Conservation (phyloP, 805 yeast genomes). For the Torulaspora franciscae region DNA sequence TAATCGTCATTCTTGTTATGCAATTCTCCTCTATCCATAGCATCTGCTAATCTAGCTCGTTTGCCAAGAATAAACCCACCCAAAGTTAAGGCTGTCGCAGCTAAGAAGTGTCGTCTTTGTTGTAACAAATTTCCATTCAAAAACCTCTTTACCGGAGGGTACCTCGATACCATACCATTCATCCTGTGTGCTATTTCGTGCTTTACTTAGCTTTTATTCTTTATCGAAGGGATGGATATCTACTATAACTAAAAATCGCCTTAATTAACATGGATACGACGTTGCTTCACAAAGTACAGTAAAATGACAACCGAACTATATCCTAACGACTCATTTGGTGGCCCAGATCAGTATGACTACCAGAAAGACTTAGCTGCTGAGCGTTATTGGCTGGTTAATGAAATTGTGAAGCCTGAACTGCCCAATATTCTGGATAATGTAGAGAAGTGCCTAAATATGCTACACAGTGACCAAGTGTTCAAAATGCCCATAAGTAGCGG, state of each 20-base stretch:
- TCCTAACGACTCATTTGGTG: constrained; percentile 30
- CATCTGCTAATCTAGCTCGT: constrained; percentile 52
- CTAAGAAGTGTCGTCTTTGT: constrained; percentile 15
- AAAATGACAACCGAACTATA: constrained; percentile 36
- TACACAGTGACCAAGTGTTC: constrained; percentile 40
- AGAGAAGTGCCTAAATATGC: constrained; percentile 37
- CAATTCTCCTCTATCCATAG: constrained; percentile 42
- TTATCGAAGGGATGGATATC: neutral
- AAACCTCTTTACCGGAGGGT: neutral
- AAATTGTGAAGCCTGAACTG: constrained; percentile 45
- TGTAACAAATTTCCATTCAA: neutral
- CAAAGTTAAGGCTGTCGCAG: constrained; percentile 16
- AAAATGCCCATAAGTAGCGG: constrained; percentile 48
- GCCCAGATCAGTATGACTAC: constrained; percentile 8
- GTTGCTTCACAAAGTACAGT: neutral
- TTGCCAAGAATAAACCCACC: constrained; percentile 35
- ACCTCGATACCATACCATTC: neutral
- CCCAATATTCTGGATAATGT: constrained; percentile 46
- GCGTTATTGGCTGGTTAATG: constrained; percentile 44
- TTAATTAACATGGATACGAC: neutral
- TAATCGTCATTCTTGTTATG: constrained; percentile 30
- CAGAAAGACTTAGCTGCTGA: constrained; percentile 23
- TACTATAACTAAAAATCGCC: neutral
- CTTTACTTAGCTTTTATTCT: neutral
- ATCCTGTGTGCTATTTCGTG: neutral